A percentile compares a stretch with the other conserved stretches of the same genome.
Evolutionary conservation across 192 early-diverging fungal species (phyloP).

Genomic region (Piromyces sp.): DNA sequence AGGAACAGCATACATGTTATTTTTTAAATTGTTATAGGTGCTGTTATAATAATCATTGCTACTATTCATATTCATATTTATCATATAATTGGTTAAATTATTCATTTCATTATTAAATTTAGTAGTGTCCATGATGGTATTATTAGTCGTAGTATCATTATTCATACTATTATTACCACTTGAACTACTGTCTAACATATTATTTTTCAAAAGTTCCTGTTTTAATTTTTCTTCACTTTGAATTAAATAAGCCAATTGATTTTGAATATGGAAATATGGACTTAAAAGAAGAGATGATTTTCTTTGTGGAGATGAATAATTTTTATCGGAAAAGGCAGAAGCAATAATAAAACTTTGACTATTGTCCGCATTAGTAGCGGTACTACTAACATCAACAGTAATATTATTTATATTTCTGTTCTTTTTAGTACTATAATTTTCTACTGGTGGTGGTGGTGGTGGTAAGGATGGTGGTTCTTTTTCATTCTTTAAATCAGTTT

Average conservation of each 20-base stretch:
- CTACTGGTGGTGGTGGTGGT: too few species aligned
- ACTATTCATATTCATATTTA: neutral
- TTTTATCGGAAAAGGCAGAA: neutral
- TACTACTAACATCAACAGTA: neutral
- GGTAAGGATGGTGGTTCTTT: too few species aligned
- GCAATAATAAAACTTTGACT: neutral
- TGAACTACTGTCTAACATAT: too few species aligned
- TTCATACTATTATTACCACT: neutral
- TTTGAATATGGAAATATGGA: neutral
- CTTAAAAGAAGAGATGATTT: neutral
- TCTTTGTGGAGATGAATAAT: neutral
- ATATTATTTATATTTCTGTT: neutral
- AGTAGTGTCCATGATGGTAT: too few species aligned
- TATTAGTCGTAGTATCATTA: too few species aligned
- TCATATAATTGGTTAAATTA: too few species aligned
- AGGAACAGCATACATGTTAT: neutral
- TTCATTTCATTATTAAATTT: too few species aligned
- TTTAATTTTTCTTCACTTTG: neutral
- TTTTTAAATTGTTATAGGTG: neutral
- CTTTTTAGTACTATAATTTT: too few species aligned
- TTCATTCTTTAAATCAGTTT: too few species aligned
- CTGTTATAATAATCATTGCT: neutral
- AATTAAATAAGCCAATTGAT: neutral
- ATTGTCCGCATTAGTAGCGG: too few species aligned
- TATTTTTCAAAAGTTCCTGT: neutral